These are phyloP conservation scores for Microbotryum saponariae DNA, from an alignment of 1,284 basidiomycete genomes.

Conservation along the genomic window DNA sequence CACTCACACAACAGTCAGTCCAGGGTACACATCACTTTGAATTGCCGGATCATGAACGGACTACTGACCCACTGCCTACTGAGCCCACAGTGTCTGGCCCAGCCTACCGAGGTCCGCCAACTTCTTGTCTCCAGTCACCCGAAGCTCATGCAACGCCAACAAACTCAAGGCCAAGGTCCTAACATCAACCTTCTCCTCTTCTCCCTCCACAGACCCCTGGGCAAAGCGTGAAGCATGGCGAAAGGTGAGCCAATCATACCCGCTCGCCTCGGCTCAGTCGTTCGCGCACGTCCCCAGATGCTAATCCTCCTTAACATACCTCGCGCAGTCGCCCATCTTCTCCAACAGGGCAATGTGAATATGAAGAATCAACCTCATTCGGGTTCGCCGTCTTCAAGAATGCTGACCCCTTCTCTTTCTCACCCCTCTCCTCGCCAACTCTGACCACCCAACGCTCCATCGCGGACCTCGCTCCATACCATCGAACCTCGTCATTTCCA, in stretches of 20 bases:
- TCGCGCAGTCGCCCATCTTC: constrained; percentile 61
- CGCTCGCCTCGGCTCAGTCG: neutral
- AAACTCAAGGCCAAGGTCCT: too few species aligned
- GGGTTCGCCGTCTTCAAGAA: too few species aligned
- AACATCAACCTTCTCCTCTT: too few species aligned
- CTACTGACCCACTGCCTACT: too few species aligned
- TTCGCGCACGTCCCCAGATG: neutral
- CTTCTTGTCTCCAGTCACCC: neutral
- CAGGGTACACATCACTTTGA: too few species aligned
- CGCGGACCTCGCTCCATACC: neutral
- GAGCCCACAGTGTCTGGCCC: constrained; percentile 43
- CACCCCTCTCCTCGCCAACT: neutral
- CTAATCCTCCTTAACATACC: neutral
- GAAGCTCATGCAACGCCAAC: neutral
- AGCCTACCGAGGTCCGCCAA: constrained; percentile 53
- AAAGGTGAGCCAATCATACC: constrained; percentile 43
- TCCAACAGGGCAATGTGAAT: constrained; percentile 55
- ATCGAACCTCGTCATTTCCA: neutral
- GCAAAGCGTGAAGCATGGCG: constrained; percentile 89
- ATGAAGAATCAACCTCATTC: too few species aligned
- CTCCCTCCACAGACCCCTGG: constrained; percentile 62
- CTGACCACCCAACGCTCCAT: neutral
- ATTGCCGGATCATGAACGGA: too few species aligned
- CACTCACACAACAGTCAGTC: too few species aligned
- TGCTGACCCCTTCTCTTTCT: too few species aligned